phyloP scores from a whole-genome alignment of 306 rosid species.

The Glycyrrhiza uralensis region DNA sequence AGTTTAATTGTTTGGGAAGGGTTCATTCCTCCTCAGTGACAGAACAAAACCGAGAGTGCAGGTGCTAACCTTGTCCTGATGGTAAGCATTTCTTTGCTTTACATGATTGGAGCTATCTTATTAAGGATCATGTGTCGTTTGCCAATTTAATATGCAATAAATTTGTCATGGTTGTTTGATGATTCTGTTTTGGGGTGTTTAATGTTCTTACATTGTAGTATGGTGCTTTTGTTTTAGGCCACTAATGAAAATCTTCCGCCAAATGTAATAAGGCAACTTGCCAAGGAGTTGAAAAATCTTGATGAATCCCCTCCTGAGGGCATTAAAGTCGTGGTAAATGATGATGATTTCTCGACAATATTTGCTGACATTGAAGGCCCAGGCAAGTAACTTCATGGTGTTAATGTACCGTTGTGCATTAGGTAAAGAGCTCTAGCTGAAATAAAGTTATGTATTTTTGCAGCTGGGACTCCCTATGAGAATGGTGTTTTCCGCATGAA shows the following conservation, averaged over 20 bases:
- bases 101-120: not conserved
- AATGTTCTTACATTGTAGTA: not conserved
- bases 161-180: not conserved
- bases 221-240: constrained; percentile 56
- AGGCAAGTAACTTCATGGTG: constrained; percentile 47
- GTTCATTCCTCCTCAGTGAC: constrained; percentile 26
- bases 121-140: not conserved
- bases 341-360: constrained; percentile 87
- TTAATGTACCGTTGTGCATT: not conserved
- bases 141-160: not conserved
- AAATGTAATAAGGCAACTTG: constrained; percentile 93
- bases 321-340: constrained; percentile 85
- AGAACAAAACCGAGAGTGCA: constrained; percentile 23
- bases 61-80: constrained; percentile 32
- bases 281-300: constrained; percentile 93
- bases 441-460: constrained; percentile 22
- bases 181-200: not conserved
- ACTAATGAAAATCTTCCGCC: constrained; percentile 98
- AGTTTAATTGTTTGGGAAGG: constrained; percentile 26
- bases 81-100: constrained; percentile 45
- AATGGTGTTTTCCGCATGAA: constrained; percentile 97
- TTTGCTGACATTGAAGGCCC: constrained; percentile 97
- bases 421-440: constrained; percentile 13
- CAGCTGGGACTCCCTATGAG: constrained; percentile 98
- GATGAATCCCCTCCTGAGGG: constrained; percentile 98